Conservation (phyloP, 176 grass and related monocot species). For the Otatea glauca region DNA sequence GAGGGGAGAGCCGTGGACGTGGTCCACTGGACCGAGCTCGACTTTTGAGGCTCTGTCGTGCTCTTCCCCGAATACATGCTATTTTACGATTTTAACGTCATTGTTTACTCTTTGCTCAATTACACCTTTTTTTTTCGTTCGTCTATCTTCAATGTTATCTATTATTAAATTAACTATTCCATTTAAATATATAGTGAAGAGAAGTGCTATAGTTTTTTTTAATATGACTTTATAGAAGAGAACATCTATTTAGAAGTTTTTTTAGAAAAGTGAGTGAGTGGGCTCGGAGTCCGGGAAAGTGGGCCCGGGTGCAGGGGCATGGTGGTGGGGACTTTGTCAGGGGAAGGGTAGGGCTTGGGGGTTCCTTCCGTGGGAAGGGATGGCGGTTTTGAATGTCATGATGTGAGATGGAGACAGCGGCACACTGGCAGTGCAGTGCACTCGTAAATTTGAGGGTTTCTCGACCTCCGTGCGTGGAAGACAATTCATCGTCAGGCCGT, state of each 20-base stretch:
- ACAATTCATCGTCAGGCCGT: too few relatives aligned
- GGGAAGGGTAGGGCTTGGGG: too few relatives aligned
- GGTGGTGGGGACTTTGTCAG: neutral
- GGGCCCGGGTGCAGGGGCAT: neutral
- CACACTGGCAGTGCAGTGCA: neutral
- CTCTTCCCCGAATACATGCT: too few relatives aligned
- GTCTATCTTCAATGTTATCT: too few relatives aligned
- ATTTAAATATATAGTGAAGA: too few relatives aligned
- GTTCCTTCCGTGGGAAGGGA: conserved; percentile 38
- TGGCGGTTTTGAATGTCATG: neutral
- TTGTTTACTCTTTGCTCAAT: too few relatives aligned
- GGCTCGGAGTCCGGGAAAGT: neutral
- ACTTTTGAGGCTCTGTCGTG: conserved; percentile 37
- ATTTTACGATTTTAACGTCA: too few relatives aligned
- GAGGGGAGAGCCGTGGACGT: neutral
- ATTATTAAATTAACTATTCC: too few relatives aligned
- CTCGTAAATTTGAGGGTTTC: neutral
- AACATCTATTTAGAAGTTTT: neutral
- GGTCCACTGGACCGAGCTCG: conserved; percentile 20
- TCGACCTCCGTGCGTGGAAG: neutral
- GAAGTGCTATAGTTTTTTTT: too few relatives aligned
- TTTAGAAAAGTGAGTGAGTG: neutral
- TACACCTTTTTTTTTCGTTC: too few relatives aligned
- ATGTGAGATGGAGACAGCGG: neutral
- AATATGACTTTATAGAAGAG: too few relatives aligned